Evolutionary conservation across 2,329 filamentous ascomycete genomes (phyloP).

Genomic region (Ascochyta viciae-villosae): DNA sequence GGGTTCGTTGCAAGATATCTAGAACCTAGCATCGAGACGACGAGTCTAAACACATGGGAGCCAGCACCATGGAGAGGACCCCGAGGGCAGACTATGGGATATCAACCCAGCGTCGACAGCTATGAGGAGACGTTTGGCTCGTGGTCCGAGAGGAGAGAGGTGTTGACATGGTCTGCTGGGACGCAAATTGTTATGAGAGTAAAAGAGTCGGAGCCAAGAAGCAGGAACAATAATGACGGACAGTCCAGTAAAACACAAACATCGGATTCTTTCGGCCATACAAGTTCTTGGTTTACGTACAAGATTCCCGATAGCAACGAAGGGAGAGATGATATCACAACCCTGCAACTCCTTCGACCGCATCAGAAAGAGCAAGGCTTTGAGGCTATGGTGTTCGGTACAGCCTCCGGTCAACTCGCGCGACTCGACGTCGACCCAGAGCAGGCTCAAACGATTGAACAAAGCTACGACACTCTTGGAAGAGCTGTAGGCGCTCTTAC

Average conservation of each 20-base stretch:
- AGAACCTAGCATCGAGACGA: constrained; percentile 51
- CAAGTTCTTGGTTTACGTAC: constrained; percentile 59
- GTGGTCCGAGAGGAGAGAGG: constrained; percentile 58
- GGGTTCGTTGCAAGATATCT: constrained; percentile 63
- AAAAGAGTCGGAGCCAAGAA: constrained; percentile 51
- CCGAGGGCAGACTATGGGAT: constrained; percentile 63
- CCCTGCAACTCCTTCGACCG: constrained; percentile 60
- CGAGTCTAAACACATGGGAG: constrained; percentile 43
- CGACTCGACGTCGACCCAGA: constrained; percentile 31
- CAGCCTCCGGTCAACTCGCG: constrained; percentile 62
- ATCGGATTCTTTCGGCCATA: constrained; percentile 43
- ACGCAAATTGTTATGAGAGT: constrained; percentile 62
- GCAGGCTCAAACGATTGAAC: constrained; percentile 17
- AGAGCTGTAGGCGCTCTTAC: constrained; percentile 57
- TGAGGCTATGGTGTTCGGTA: constrained; percentile 62
- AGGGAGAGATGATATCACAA: constrained; percentile 66
- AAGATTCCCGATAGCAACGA: constrained; percentile 59
- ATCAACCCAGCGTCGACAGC: constrained; percentile 64
- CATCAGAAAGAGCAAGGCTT: constrained; percentile 46
- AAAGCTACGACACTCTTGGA: constrained; percentile 53
- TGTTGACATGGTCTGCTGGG: constrained; percentile 67
- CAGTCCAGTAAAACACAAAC: constrained; percentile 22
- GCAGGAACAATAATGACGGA: constrained; percentile 4
- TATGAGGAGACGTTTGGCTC: constrained; percentile 58
- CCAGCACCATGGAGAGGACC: constrained; percentile 50